These are phyloP conservation scores for Globisporangium okanoganense DNA, from an alignment of 352 stramenopile species.

Conservation along the genomic window DNA sequence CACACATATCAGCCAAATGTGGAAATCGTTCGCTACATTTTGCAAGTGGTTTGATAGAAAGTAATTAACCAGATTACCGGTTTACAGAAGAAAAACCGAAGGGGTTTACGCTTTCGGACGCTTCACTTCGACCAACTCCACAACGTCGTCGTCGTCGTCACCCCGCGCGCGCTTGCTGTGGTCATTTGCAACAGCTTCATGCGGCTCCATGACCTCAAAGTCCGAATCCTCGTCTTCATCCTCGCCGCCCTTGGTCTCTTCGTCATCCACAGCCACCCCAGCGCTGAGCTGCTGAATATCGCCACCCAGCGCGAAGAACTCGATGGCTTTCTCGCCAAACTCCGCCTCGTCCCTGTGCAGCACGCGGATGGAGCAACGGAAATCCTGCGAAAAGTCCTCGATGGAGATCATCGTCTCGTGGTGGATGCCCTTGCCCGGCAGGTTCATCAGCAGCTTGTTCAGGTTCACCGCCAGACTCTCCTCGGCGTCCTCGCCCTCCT, in stretches of 20 bases:
- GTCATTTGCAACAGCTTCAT: not conserved
- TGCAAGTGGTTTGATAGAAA: not conserved
- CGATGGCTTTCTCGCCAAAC: constrained; percentile 63
- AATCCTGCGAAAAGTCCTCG: constrained; percentile 96
- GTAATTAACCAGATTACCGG: not conserved
- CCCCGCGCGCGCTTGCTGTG: constrained; percentile 10
- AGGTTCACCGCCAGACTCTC: constrained; percentile 84
- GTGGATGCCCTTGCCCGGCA: constrained; percentile 91
- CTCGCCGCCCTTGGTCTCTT: constrained; percentile 33
- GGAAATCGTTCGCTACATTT: too few relatives aligned
- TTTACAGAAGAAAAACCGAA: not conserved
- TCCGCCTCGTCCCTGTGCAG: constrained; percentile 57
- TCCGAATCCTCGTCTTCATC: constrained; percentile 24
- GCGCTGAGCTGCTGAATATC: constrained; percentile 58
- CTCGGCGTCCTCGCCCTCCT: constrained; percentile 93
- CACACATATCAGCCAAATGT: too few relatives aligned
- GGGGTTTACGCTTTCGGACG: constrained; percentile 12
- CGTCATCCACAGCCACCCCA: constrained; percentile 8
- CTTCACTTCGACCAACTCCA: constrained; percentile 17
- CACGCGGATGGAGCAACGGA: constrained; percentile 81
- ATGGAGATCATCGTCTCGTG: constrained; percentile 91
- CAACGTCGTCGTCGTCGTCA: constrained; percentile 4
- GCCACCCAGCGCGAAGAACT: constrained; percentile 75
- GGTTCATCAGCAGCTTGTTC: constrained; percentile 78
- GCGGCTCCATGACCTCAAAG: constrained; percentile 28